Evolutionary conservation across 2,329 filamentous ascomycete genomes (phyloP).

Genomic region (Paecilomyces dactylethromorphus): DNA sequence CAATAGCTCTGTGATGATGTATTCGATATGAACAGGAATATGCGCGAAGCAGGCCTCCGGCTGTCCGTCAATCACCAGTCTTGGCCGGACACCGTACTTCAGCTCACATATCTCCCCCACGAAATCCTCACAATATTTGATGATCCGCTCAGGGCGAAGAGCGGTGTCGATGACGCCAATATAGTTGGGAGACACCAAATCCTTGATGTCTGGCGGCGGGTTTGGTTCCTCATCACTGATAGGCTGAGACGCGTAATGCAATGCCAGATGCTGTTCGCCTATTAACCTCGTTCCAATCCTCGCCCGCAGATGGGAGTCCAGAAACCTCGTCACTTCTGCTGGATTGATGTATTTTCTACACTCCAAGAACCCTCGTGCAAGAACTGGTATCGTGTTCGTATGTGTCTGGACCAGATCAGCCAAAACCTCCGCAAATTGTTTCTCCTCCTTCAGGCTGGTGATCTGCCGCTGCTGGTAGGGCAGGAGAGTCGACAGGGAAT

Average conservation of each 20-base stretch:
- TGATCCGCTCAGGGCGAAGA: slow-evolving; percentile 70
- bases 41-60: slow-evolving; percentile 85
- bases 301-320: slow-evolving; percentile 89
- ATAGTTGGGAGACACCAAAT: slow-evolving; percentile 50
- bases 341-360: slow-evolving; percentile 84
- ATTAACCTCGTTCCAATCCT: slow-evolving; percentile 91
- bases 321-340: slow-evolving; percentile 76
- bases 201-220: slow-evolving; percentile 12
- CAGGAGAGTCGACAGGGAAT: slow-evolving; percentile 83
- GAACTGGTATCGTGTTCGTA: slow-evolving; percentile 84
- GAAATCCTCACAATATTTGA: slow-evolving; percentile 79
- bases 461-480: slow-evolving; percentile 72
- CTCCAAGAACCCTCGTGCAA: slow-evolving; percentile 88
- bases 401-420: slow-evolving; percentile 94
- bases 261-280: slow-evolving; percentile 91
- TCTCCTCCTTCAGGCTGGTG: slow-evolving; percentile 75
- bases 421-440: slow-evolving; percentile 84
- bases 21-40: slow-evolving; percentile 92
- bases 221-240: slow-evolving; percentile 54
- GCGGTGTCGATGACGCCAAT: slow-evolving; percentile 95
- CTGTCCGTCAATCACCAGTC: slow-evolving; percentile 74
- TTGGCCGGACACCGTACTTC: slow-evolving; percentile 83
- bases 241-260: slow-evolving; percentile 70
- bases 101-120: slow-evolving; percentile 96
- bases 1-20: slow-evolving; percentile 91